These are phyloP conservation scores for Ceriops tagal DNA, from an alignment of 345 rosid species.

Conservation along the genomic window DNA sequence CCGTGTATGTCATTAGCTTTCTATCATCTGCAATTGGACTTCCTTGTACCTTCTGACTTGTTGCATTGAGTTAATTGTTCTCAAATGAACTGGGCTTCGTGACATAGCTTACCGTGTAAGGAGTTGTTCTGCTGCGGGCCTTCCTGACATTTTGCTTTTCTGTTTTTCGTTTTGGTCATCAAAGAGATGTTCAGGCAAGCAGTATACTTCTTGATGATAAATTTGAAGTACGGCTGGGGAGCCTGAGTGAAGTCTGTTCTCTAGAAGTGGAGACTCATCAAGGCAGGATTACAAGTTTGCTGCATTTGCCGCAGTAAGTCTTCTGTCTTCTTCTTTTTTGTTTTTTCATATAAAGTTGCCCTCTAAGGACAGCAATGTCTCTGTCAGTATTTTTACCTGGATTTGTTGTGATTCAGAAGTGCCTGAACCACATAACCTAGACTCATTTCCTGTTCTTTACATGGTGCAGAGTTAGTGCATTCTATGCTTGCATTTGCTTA, in stretches of 20 bases:
- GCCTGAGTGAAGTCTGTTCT: constrained; percentile 74
- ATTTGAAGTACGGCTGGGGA: constrained; percentile 92
- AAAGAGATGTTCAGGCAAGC: constrained; percentile 98
- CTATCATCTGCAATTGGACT: not conserved
- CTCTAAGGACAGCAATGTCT: no score
- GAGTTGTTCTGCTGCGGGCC: no score
- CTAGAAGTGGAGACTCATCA: constrained; percentile 87
- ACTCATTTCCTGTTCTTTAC: no score
- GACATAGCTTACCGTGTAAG: no score
- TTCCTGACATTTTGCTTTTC: no score
- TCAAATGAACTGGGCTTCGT: not conserved
- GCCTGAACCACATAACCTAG: no score
- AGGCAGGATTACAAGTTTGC: constrained; percentile 75
- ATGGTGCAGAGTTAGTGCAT: not conserved
- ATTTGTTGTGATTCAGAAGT: no score
- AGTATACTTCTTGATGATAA: constrained; percentile 98
- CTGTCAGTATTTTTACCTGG: no score
- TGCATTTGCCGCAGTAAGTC: constrained; percentile 90
- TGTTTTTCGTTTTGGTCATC: no score
- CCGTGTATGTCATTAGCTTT: not conserved
- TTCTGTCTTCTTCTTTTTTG: not conserved
- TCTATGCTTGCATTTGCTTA: constrained; percentile 9
- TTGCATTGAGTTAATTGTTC: not conserved
- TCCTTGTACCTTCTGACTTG: not conserved
- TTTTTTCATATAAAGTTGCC: no score